Conservation (phyloP, 768 basidiomycete genomes). For the Trametes elegans region DNA sequence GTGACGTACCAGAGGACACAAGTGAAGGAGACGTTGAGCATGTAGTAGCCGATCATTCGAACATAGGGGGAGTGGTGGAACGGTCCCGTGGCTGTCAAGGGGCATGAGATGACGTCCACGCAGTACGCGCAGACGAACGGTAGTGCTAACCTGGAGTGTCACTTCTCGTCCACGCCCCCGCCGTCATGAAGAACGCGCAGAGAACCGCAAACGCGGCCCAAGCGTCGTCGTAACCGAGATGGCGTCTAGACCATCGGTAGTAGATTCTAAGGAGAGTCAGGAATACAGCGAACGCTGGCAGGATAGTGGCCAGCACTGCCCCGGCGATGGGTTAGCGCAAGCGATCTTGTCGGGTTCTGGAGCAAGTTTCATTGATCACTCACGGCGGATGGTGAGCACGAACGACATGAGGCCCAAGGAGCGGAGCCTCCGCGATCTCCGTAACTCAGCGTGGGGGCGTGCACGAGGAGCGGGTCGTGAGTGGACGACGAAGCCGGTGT, state of each 20-base stretch:
- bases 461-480: not conserved
- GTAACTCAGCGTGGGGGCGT: not conserved
- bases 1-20: constrained; percentile 17
- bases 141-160: constrained; percentile 4
- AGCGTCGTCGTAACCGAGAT: constrained; percentile 19
- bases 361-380: not conserved
- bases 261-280: constrained; percentile 15
- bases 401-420: constrained; percentile 2
- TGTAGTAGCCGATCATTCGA: constrained; percentile 19
- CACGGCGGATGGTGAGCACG: constrained; percentile 13
- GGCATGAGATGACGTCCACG: not conserved
- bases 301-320: constrained; percentile 18
- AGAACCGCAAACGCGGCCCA: constrained; percentile 16
- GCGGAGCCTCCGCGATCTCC: not conserved
- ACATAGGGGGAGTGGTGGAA: constrained; percentile 8
- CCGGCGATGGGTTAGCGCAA: too few species aligned
- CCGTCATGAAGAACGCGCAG: constrained; percentile 9
- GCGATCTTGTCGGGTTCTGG: too few species aligned
- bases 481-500: not conserved
- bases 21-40: constrained; percentile 17
- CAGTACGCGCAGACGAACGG: too few species aligned
- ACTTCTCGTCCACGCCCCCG: constrained; percentile 21
- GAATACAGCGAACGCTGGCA: constrained; percentile 3
- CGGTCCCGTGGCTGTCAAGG: not conserved
- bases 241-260: constrained; percentile 12